phyloP scores from a whole-genome alignment of 805 yeast genomes.

The Lipomyces lipofer region DNA sequence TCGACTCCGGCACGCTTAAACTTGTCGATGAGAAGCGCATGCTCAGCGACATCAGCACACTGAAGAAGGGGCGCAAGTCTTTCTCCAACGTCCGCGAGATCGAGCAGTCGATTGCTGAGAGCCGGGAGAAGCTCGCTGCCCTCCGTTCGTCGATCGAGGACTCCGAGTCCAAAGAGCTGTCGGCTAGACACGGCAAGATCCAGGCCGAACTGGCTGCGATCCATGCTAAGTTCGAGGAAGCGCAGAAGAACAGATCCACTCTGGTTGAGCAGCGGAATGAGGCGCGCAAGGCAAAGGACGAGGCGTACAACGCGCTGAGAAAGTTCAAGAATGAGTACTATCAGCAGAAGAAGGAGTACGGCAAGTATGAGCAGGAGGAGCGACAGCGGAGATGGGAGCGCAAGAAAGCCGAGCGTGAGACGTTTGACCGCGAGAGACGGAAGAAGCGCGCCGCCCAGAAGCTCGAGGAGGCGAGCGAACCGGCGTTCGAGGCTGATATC shows the following conservation, averaged over 20 bases:
- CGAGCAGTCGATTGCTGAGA: conserved; percentile 77
- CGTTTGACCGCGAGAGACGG: conserved; percentile 45
- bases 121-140: conserved; percentile 70
- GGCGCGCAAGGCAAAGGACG: conserved; percentile 67
- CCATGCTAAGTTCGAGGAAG: conserved; percentile 57
- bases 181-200: conserved; percentile 64
- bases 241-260: conserved; percentile 64
- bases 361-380: conserved; percentile 67
- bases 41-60: conserved; percentile 79
- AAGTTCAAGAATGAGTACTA: conserved; percentile 70
- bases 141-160: conserved; percentile 66
- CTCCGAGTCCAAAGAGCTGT: conserved; percentile 61
- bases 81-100: conserved; percentile 69
- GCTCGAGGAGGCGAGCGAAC: conserved; percentile 66
- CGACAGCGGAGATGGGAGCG: conserved; percentile 56
- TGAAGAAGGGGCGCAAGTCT: conserved; percentile 79
- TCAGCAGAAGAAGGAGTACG: conserved; percentile 65
- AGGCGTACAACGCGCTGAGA: conserved; percentile 58
- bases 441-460: conserved; percentile 67
- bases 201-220: conserved; percentile 71
- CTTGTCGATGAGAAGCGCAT: conserved; percentile 87
- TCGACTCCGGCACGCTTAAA: conserved; percentile 75
- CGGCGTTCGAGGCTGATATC: conserved; percentile 84
- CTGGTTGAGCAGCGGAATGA: conserved; percentile 66
- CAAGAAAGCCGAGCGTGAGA: conserved; percentile 61